Conservation (phyloP, 768 basidiomycete genomes). For the Lanmaoa rubissima region DNA sequence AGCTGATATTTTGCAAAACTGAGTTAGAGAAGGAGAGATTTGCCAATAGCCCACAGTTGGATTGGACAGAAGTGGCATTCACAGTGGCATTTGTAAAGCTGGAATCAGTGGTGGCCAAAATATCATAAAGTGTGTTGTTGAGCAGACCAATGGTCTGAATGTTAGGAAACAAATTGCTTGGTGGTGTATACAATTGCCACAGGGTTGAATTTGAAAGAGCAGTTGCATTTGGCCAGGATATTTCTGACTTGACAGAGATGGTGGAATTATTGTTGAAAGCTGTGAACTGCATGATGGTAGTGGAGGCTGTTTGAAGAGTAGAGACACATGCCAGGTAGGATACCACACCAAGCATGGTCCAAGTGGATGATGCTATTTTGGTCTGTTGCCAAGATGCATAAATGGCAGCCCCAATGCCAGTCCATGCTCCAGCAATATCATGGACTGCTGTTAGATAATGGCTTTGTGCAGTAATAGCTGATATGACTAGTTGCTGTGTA, state of each 20-base stretch:
- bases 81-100: constrained; percentile 1
- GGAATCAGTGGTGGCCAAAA: neutral
- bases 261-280: constrained; percentile 5
- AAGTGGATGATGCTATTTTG: constrained; percentile 7
- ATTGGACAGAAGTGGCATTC: constrained; percentile 12
- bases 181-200: constrained; percentile 3
- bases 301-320: constrained; percentile 6
- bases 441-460: constrained; percentile 20
- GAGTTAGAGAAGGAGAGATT: neutral
- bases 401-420: constrained; percentile 21
- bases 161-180: neutral
- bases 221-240: neutral
- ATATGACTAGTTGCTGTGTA: constrained; percentile 17
- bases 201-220: neutral
- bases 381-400: constrained; percentile 17
- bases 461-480: neutral
- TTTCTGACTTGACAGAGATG: neutral
- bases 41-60: constrained; percentile 10
- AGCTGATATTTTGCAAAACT: neutral
- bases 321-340: constrained; percentile 12
- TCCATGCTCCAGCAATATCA: constrained; percentile 22
- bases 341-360: constrained; percentile 10
- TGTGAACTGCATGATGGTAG: constrained; percentile 22
- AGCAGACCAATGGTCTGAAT: constrained; percentile 5
- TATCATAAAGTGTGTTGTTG: constrained; percentile 15